Evolutionary conservation across 1,139 yeast genomes (phyloP), one percentile per base, ranked within the genome.

Genomic region (Petasospora fabianii): DNA sequence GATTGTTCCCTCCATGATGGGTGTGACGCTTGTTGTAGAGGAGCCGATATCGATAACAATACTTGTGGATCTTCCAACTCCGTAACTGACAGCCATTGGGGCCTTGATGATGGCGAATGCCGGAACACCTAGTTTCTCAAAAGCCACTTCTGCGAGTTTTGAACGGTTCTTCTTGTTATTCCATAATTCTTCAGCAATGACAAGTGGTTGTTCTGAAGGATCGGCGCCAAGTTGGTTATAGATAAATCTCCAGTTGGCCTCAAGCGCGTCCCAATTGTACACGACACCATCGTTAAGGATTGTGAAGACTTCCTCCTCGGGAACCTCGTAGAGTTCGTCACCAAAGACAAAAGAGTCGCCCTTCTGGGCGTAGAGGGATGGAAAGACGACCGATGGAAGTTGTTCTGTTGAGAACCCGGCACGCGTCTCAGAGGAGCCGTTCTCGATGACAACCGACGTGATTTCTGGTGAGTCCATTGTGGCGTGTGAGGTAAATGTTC

Each of bases 381-480:
- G 75, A 50, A 80, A 68, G 5, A 76, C 73, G 30, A 80, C 58
- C 18, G 74, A 62, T 1, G 94, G 94, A 30, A 77, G 59, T 38
- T 81, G 85, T 37, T 73, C 80, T 45, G 73, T 73, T 9, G 86
- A 80, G 51, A 80, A 73, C 9, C 90, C 90, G 1, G 88, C 88
- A 43, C 79, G 74, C 30, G 87, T 80, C 13, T 73, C 66, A 44
- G 71, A 65, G 2, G 85, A 70, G 19, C 87, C 88, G 54, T 77
- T 76, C 58, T 83, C 88, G 32, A 83, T 77, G 36, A 83, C 84
- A 15, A 82, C 74, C 15, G 84, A 75, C 10, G 79, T 75, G 41
- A 78, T 64, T 29, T 51, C 56, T 3, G 53, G 39, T 37, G 41
- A 24, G 8, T 44, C 32, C 39, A 39, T 38, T 30, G 21, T 30